Evolutionary conservation across 225 moss, liverwort and hornwort genomes (phyloP), one percentile per base, ranked within the genome.

Genomic region (Physcomitrium patens): DNA sequence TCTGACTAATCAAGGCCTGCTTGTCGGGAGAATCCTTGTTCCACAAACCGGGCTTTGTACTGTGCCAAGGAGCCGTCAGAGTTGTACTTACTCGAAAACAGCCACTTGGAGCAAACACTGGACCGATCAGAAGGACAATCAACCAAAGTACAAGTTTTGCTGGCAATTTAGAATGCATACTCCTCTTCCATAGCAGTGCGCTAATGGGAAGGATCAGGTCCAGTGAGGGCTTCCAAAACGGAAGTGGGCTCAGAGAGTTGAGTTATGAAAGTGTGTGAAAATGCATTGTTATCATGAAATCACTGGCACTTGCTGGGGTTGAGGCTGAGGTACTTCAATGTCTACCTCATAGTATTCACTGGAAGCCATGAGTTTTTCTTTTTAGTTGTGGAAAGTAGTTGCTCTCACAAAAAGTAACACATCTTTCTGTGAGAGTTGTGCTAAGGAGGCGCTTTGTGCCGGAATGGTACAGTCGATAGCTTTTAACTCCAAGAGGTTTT

Each of bases 21-120:
- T 71, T 60, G 60, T 0, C 60, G 28, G 7, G 16, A 43, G 22
- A 70, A 70, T 4, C 57, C 57, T 2, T 10, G n/a, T 2, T 20
- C 73, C 13, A 75, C 54, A 75, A 67, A 75, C 0, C 9, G 6
- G 0, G 67, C 75, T 67, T 67, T 58, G 5, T 22, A 75, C 3
- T 5, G 0, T 0, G 31, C 53, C 12, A 76, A 47, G 0, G 19
- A 56, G 0, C 67, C 45, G 64, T 74, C 23, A 20, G 0, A 16
- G 42, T 74, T 22, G 3, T 64, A 63, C 2, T 74, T 74, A 5
- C 3, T 0, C 0, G 7, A 0, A 52, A 61, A 74, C 13, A 50
- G 14, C 22, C 63, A 64, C 3, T 52, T 54, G 11, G 59, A 7
- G 19, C 5, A 47, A 0, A 65, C 7, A 5, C 47, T 24, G 48